Base-by-base conservation (phyloP, 202 grass and related monocot species). In the Musa balbisiana region DNA sequence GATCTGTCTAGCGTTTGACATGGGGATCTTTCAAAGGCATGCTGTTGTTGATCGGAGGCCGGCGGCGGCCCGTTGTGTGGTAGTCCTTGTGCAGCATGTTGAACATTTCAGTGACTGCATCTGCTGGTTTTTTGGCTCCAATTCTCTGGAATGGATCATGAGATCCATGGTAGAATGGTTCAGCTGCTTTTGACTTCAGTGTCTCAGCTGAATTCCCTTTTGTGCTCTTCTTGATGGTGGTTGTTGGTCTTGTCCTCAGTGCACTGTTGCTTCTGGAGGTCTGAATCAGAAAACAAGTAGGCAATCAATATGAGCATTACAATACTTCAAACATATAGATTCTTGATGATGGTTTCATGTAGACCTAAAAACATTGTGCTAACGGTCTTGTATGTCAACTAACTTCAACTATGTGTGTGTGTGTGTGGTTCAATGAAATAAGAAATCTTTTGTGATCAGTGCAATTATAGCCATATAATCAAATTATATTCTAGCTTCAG, bases 61-160 rank as follows among this genome's bases (percentile, higher is more conserved):
- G 81, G 71, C 87, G 74, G 1, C 58, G 76, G 8, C 87, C 77
- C 51, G 0, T 63, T 3, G 1, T 10, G 21, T 65, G 8, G 82
- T 96, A 96, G 72, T 96, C 92, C 75, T 9, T 86, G 59, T 9
- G 53, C 26, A 96, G 79, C 87, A 92, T 92, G 23, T 80, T 69
- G 77, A 85, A 80, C 80, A 96, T 17, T 80, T 88, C 82, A 10
- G 74, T 51, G 2, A 51, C 82, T 51, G 77, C 78, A 43, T 90
- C 83, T 13, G 20, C 25, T 29, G 64, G 69, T 67, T 19, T 76
- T 26, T 73, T 52, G 10, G 16, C 21, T 9, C 9, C 11, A 50
- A 19, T 19, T 50, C 25, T 69, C 3, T 69, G 67, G 49, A 69
- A 19, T 69, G 67, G 29, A 69, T 69, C 24, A 69, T 43, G 26